Evolutionary conservation across 805 yeast species (phyloP).

Genomic region (Torulaspora gathmanii): DNA sequence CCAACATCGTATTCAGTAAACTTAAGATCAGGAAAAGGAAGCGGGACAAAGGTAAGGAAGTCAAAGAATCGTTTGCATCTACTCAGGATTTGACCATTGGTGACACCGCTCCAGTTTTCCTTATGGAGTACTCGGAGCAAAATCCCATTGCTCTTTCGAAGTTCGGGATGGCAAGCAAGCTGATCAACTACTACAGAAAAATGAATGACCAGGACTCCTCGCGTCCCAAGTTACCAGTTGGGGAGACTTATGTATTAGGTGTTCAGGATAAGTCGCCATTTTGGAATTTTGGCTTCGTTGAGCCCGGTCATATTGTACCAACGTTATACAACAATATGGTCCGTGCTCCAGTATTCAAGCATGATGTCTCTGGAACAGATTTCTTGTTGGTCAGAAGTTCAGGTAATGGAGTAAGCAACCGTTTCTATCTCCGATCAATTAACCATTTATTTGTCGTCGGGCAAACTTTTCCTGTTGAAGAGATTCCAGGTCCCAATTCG

Average conservation of each 20-base stretch:
- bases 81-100: slow-evolving; percentile 77
- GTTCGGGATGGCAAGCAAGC: slow-evolving; percentile 93
- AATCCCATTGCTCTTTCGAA: slow-evolving; percentile 75
- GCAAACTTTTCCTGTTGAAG: slow-evolving; percentile 87
- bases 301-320: slow-evolving; percentile 89
- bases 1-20: slow-evolving; percentile 69
- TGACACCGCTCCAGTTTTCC: slow-evolving; percentile 71
- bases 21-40: slow-evolving; percentile 76
- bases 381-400: slow-evolving; percentile 75
- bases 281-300: slow-evolving; percentile 98
- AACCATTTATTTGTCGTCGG: slow-evolving; percentile 82
- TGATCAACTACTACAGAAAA: slow-evolving; percentile 89
- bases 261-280: slow-evolving; percentile 94
- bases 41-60: slow-evolving; percentile 80
- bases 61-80: slow-evolving; percentile 63
- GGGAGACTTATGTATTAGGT: slow-evolving; percentile 95
- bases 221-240: slow-evolving; percentile 82
- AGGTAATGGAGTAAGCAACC: slow-evolving; percentile 70
- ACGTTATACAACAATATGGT: slow-evolving; percentile 87
- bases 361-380: slow-evolving; percentile 73
- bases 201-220: slow-evolving; percentile 71
- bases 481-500: slow-evolving; percentile 96
- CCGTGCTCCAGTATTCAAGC: slow-evolving; percentile 89
- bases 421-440: slow-evolving; percentile 63
- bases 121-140: slow-evolving; percentile 89